Conservation (phyloP, 306 rosid genomes). For the Citrullus mucosospermus region DNA sequence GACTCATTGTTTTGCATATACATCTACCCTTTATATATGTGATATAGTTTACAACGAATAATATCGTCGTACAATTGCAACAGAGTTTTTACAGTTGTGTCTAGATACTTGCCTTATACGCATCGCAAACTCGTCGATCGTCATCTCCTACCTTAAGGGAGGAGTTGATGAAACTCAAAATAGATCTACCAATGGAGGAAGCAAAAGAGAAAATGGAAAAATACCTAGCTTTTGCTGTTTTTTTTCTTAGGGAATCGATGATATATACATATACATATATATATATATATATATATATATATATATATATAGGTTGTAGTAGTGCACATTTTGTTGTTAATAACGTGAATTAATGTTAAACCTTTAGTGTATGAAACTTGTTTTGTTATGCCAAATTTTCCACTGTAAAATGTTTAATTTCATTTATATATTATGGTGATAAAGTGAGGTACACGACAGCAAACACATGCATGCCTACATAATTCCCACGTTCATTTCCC, state of each 20-base stretch:
- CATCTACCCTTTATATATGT: not conserved
- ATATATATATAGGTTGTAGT: not conserved
- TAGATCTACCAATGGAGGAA: not conserved
- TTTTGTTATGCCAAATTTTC: not conserved
- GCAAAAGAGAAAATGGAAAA: not conserved
- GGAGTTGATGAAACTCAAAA: not conserved
- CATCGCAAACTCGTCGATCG: not conserved
- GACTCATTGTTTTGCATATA: too few species aligned
- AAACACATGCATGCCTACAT: not conserved
- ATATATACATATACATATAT: not conserved
- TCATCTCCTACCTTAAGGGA: not conserved
- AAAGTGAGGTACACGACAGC: not conserved
- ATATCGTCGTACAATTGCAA: not conserved
- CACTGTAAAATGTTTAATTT: not conserved
- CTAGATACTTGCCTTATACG: not conserved
- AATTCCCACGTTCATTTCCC: not conserved
- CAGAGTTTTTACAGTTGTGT: not conserved
- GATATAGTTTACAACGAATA: not conserved
- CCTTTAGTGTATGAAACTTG: not conserved
- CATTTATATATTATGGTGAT: not conserved
- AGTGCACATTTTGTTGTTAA: not conserved
- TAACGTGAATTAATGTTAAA: not conserved
- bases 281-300: not conserved
- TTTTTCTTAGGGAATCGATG: not conserved
- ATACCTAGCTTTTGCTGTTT: not conserved